phyloP scores from a whole-genome alignment of 768 basidiomycete genomes.

The Xerocomellus dryophilus region DNA sequence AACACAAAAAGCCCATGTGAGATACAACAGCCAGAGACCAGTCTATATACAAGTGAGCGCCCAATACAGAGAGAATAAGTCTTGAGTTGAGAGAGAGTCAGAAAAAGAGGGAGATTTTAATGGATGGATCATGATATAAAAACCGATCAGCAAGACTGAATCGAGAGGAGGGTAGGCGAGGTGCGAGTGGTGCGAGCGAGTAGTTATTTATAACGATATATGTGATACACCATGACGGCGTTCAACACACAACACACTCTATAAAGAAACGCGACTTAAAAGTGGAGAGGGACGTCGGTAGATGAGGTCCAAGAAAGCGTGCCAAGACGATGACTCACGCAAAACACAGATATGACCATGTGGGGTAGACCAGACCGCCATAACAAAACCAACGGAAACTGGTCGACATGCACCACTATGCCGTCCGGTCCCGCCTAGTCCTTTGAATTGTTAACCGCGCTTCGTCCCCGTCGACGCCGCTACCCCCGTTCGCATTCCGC shows the following conservation, averaged over 20 bases:
- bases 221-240: background rate
- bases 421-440: background rate
- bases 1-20: background rate
- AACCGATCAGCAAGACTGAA: no score
- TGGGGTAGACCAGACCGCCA: background rate
- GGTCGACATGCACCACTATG: background rate
- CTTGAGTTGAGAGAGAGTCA: background rate
- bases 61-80: background rate
- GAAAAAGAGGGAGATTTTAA: background rate
- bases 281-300: no score
- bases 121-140: background rate
- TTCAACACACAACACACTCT: background rate
- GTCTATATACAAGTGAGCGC: background rate
- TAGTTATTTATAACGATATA: background rate
- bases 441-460: conserved; percentile 10
- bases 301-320: background rate
- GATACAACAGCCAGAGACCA: background rate
- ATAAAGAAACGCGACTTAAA: background rate
- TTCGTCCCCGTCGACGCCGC: background rate
- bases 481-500: background rate
- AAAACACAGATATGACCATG: background rate
- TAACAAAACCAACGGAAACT: no score
- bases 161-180: no score
- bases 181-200: background rate
- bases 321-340: background rate